phyloP scores from a whole-genome alignment of 2,329 filamentous ascomycete species.

The Apiospora aurea region DNA sequence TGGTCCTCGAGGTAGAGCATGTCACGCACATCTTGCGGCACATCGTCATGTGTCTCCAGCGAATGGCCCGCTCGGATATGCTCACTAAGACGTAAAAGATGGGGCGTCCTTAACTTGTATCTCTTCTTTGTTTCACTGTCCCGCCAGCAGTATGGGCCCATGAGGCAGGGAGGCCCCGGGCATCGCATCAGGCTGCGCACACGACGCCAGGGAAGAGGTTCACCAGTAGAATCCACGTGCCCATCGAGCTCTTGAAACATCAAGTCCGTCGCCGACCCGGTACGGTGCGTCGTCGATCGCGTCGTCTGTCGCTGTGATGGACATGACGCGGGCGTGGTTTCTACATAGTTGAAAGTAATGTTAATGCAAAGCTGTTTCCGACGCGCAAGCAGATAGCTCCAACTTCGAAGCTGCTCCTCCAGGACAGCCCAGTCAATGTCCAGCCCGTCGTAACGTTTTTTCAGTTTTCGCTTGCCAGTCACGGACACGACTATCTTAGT shows the following conservation, averaged over 20 bases:
- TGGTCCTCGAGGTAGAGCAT: background rate
- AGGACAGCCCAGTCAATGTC: background rate
- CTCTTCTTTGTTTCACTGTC: background rate
- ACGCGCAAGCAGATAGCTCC: background rate
- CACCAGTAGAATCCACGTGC: background rate
- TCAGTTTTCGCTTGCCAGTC: background rate
- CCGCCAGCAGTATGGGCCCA: background rate
- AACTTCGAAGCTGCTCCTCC: background rate
- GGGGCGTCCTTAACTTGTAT: background rate
- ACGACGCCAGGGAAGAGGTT: background rate
- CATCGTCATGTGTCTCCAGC: background rate
- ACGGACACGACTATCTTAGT: background rate
- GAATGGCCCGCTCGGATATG: background rate
- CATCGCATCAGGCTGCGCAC: background rate
- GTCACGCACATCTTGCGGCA: background rate
- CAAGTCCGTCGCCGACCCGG: background rate
- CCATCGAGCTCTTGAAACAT: background rate
- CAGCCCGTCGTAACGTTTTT: background rate
- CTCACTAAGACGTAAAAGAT: background rate
- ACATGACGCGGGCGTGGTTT: background rate
- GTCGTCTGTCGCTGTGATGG: background rate
- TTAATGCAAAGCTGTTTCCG: constrained; percentile 1
- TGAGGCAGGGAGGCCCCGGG: background rate
- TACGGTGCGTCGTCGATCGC: background rate
- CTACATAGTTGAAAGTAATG: background rate